Evolutionary conservation across 306 rosid genomes (phyloP).

Genomic region (Glycine tomentella): DNA sequence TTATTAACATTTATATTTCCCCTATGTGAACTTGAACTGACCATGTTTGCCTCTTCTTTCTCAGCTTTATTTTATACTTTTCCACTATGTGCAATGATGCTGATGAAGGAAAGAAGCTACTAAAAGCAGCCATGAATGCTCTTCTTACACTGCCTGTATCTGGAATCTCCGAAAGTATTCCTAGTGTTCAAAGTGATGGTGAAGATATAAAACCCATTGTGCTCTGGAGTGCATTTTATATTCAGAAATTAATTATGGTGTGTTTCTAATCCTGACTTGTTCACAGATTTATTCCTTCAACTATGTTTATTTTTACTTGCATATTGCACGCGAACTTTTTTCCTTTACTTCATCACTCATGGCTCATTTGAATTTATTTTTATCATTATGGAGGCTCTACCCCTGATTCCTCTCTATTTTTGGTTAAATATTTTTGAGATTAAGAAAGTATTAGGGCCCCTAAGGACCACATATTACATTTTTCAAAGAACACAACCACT

Average conservation of each 20-base stretch:
- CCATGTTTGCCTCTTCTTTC: slow-evolving; percentile 40
- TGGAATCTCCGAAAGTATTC: slow-evolving; percentile 60
- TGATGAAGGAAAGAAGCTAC: slow-evolving; percentile 67
- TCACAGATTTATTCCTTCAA: slow-evolving; percentile 5
- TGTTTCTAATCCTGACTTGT: slow-evolving; percentile 50
- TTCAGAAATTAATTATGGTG: slow-evolving; percentile 77
- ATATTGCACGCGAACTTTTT: slow-evolving; percentile 16
- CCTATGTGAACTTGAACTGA: slow-evolving; percentile 46
- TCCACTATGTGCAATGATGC: slow-evolving; percentile 76
- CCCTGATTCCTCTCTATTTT: neutral
- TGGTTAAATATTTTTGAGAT: neutral
- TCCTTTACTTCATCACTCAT: slow-evolving; percentile 23
- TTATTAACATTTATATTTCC: slow-evolving; percentile 21
- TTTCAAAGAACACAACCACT: neutral
- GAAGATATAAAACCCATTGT: slow-evolving; percentile 61
- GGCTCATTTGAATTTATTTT: neutral
- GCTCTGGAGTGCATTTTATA: slow-evolving; percentile 81
- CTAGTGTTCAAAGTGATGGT: slow-evolving; percentile 55
- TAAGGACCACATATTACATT: neutral
- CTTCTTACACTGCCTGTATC: slow-evolving; percentile 61
- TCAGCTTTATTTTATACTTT: slow-evolving; percentile 78
- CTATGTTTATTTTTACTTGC: slow-evolving; percentile 36
- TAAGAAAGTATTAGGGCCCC: neutral
- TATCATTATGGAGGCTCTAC: neutral
- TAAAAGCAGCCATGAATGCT: slow-evolving; percentile 70